Percentiles rank a stretch among this genome's conserved stretches.
These are phyloP conservation scores for Chaetomiaceae sp. DNA, from an alignment of 2,329 filamentous ascomycete species.

Conservation along the genomic window DNA sequence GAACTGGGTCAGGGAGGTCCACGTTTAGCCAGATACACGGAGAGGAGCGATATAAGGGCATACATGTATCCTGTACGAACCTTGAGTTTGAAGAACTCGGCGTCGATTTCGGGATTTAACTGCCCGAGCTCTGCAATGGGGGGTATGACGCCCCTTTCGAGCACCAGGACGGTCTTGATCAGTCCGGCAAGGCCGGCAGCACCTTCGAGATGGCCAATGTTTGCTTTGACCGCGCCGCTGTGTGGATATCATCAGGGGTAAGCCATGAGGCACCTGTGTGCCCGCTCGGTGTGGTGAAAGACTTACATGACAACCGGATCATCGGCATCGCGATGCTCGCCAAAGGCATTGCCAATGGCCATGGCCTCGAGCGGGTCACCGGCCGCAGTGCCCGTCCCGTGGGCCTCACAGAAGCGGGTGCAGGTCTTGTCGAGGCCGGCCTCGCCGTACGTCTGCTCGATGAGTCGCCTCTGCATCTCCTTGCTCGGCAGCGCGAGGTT, in stretches of 20 bases:
- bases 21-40: too few relatives aligned
- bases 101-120: too few relatives aligned
- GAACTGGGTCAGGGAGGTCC: too few relatives aligned
- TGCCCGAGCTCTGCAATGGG: slow-evolving; percentile 14
- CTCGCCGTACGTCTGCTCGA: slow-evolving; percentile 3
- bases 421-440: slow-evolving; percentile 7
- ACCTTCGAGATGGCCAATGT: slow-evolving; percentile 23
- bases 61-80: too few relatives aligned
- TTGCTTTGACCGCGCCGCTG: slow-evolving; percentile 18
- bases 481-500: slow-evolving; percentile 3
- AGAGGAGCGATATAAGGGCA: too few relatives aligned
- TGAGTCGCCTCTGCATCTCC: slow-evolving; percentile 7
- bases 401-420: slow-evolving; percentile 21
- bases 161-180: slow-evolving; percentile 16
- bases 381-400: slow-evolving; percentile 29
- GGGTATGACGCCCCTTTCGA: slow-evolving; percentile 19
- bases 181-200: slow-evolving; percentile 16
- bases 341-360: not conserved
- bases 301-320: not conserved
- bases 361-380: slow-evolving; percentile 8
- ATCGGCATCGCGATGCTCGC: not conserved
- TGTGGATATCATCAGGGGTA: too few relatives aligned
- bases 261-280: too few relatives aligned
- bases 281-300: too few relatives aligned
- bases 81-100: not conserved